phyloP scores from a whole-genome alignment of 306 rosid species.

The Luffa aegyptiaca region DNA sequence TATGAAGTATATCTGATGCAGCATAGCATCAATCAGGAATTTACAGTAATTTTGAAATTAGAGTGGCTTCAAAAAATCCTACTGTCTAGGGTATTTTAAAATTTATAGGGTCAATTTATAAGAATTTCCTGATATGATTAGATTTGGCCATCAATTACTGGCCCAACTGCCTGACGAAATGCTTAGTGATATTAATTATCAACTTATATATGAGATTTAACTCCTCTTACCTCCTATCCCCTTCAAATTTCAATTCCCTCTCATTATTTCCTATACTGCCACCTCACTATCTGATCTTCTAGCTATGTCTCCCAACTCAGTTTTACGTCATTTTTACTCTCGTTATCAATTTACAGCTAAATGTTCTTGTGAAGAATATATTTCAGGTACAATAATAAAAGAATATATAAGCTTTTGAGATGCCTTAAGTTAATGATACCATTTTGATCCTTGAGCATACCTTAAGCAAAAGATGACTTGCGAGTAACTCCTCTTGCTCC shows the following conservation, averaged over 20 bases:
- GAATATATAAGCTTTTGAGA: neutral
- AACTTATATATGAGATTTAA: neutral
- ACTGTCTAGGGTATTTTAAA: neutral
- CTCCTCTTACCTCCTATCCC: constrained; percentile 3
- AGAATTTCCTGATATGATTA: neutral
- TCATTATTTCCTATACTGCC: neutral
- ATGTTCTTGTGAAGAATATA: neutral
- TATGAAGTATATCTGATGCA: neutral
- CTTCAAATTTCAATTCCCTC: neutral
- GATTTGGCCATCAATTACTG: neutral
- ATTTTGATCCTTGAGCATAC: constrained; percentile 25
- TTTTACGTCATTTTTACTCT: neutral
- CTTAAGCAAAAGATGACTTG: constrained; percentile 71
- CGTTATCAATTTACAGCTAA: neutral
- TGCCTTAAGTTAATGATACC: constrained; percentile 9
- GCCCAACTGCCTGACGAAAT: neutral
- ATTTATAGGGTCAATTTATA: neutral
- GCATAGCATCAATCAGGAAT: neutral
- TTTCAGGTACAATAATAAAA: neutral
- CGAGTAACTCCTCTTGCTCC: constrained; percentile 73
- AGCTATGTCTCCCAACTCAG: neutral
- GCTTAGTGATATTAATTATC: neutral
- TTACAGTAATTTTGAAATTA: neutral
- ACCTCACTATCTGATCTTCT: neutral
- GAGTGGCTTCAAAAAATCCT: neutral